Evolutionary conservation across 352 stramenopile genomes (phyloP), one percentile per base, ranked within the genome.

Genomic region (Plasmopara muralis): DNA sequence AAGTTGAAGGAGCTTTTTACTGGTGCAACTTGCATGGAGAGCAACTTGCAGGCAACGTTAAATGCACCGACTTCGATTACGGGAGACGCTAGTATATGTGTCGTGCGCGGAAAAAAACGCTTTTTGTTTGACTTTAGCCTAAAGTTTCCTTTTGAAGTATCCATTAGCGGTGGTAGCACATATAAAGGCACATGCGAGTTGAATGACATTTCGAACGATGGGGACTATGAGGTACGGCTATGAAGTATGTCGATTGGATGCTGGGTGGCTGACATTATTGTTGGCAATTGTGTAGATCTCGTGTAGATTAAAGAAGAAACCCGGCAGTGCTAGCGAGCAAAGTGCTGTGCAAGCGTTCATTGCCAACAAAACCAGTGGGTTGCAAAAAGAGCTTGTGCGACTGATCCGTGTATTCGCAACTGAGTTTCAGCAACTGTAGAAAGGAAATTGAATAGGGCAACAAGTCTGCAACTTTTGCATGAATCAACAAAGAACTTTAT

Each of bases 71-170:
- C 88, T 47, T 85, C 92, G 50, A 58, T 93, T 33, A 75, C 69
- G 10, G 85, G 85, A 10, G 83, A 96, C 55, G 82, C 83, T n/a
- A 93, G 83, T 39, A 84, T 94, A 47, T 93, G 83, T 49, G 77
- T 95, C 34, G 78, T 92, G 44, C 82, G 87, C 37, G 87, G 87
- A 55, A 92, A 90, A 68, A 95, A 93, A 60, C 78, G 86, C 14
- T 92, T 82, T 65, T 54, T 96, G 49, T 94, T 90, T 52, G 87
- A 96, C 57, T 95, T 89, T 42, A 82, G 63, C 39, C 88, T 94
- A 28, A 81, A 81, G 53, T 52, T 90, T 31, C 75, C 69, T 12
- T 82, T 94, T 25, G 69, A 92, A 46, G 75, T 91, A 29, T 49
- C 68, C 14, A 46, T 90, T 37, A 68, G 60, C 18, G 64, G 67